These are phyloP conservation scores for Botryococcus braunii DNA, from an alignment of 163 green algal genomes.

Conservation along the genomic window DNA sequence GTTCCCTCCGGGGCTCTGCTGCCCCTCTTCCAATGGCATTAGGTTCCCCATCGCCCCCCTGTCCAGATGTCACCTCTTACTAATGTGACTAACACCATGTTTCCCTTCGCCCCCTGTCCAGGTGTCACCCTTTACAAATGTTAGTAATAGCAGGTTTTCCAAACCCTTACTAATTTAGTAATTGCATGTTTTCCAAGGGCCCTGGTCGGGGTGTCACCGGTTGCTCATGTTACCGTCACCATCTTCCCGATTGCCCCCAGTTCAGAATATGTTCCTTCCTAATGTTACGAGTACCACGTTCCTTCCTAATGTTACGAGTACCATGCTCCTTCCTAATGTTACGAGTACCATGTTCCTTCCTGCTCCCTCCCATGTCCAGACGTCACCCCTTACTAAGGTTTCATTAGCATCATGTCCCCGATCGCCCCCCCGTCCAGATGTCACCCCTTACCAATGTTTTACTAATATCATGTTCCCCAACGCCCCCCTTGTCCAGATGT, in stretches of 20 bases:
- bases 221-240: too few species aligned
- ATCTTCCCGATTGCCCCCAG: too few species aligned
- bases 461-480: neutral
- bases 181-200: too few species aligned
- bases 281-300: too few species aligned
- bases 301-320: too few species aligned
- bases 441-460: neutral
- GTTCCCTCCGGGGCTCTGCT: neutral
- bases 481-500: neutral
- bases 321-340: too few species aligned
- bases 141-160: neutral
- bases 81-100: neutral
- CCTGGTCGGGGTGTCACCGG: too few species aligned
- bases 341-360: too few species aligned
- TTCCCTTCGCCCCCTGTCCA: neutral
- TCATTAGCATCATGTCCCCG: slow-evolving; percentile 23
- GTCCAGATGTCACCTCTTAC: neutral
- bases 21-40: slow-evolving; percentile 4
- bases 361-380: slow-evolving; percentile 22
- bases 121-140: neutral
- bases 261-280: too few species aligned
- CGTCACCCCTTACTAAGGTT: neutral
- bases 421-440: slow-evolving; percentile 22
- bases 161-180: too few species aligned
- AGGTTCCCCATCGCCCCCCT: slow-evolving; percentile 36